Percentiles rank a stretch among this genome's conserved stretches.
phyloP scores from a whole-genome alignment of 2,329 filamentous ascomycete genomes.

The Diplocarpon mali region DNA sequence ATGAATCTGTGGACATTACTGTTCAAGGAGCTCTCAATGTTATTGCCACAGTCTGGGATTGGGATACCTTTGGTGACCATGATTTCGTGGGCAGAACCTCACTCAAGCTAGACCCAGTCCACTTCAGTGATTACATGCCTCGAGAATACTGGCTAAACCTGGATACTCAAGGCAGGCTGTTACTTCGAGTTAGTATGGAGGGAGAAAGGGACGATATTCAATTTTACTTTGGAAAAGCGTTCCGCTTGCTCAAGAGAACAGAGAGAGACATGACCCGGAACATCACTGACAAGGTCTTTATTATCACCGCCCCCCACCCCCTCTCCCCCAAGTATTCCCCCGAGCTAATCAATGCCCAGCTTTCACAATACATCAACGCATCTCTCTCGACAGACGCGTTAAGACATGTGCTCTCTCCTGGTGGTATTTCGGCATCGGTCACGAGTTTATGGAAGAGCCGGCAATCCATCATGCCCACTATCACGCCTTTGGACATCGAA shows the following conservation, averaged over 20 bases:
- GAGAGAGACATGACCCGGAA: constrained; percentile 97
- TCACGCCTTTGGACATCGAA: constrained; percentile 64
- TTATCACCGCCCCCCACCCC: neutral
- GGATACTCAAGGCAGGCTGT: constrained; percentile 81
- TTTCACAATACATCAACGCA: constrained; percentile 85
- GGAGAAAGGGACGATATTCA: constrained; percentile 96
- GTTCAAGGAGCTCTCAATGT: constrained; percentile 86
- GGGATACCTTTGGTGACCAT: constrained; percentile 93
- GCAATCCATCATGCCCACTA: constrained; percentile 41
- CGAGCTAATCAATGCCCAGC: constrained; percentile 35
- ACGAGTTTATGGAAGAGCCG: constrained; percentile 58
- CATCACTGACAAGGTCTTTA: constrained; percentile 83
- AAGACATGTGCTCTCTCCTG: constrained; percentile 58
- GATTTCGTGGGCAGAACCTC: constrained; percentile 97
- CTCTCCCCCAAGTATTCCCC: too few species aligned
- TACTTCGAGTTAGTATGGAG: constrained; percentile 95
- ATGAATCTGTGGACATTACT: constrained; percentile 92
- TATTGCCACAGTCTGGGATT: constrained; percentile 96
- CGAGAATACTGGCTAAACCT: constrained; percentile 96
- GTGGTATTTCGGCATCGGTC: constrained; percentile 61
- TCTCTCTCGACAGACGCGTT: constrained; percentile 78
- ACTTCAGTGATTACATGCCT: constrained; percentile 92
- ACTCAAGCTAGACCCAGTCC: constrained; percentile 91
- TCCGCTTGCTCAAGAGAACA: constrained; percentile 86
- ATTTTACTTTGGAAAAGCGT: constrained; percentile 96